Evolutionary conservation across 306 rosid genomes (phyloP).

Genomic region (Medicago arabica): DNA sequence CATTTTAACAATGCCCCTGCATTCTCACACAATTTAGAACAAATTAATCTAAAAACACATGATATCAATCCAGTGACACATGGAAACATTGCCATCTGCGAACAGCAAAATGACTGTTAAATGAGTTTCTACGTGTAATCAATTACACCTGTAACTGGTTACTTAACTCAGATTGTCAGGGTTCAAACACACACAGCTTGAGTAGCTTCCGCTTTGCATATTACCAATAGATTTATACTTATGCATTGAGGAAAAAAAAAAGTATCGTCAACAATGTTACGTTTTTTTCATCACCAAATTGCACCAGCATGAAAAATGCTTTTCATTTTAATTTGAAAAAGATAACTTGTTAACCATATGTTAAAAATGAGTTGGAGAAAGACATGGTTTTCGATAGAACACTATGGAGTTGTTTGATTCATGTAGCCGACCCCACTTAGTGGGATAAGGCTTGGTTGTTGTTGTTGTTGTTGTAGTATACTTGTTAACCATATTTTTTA

Average conservation of each 20-base stretch:
- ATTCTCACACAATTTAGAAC: constrained; percentile 35
- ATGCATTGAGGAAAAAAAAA: neutral
- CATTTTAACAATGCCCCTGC: constrained; percentile 60
- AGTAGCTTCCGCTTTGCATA: neutral
- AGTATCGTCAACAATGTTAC: neutral
- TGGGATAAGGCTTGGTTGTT: no score
- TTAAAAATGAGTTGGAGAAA: no score
- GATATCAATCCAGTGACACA: neutral
- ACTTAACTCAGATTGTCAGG: constrained; percentile 14
- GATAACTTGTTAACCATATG: no score
- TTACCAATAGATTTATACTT: constrained; percentile 22
- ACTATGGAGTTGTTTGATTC: no score
- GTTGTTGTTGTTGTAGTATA: no score
- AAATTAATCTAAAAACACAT: constrained; percentile 20
- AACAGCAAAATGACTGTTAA: constrained; percentile 2
- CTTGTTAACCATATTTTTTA: no score
- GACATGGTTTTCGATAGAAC: no score
- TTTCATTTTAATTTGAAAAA: no score
- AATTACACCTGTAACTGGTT: neutral
- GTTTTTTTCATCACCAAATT: neutral
- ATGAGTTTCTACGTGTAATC: neutral
- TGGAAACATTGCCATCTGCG: constrained; percentile 11
- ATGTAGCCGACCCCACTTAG: no score
- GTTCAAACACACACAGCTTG: constrained; percentile 7
- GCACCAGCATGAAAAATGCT: no score